These are phyloP conservation scores for Lactifluus pinguis DNA, from an alignment of 768 basidiomycete species.

Conservation along the genomic window DNA sequence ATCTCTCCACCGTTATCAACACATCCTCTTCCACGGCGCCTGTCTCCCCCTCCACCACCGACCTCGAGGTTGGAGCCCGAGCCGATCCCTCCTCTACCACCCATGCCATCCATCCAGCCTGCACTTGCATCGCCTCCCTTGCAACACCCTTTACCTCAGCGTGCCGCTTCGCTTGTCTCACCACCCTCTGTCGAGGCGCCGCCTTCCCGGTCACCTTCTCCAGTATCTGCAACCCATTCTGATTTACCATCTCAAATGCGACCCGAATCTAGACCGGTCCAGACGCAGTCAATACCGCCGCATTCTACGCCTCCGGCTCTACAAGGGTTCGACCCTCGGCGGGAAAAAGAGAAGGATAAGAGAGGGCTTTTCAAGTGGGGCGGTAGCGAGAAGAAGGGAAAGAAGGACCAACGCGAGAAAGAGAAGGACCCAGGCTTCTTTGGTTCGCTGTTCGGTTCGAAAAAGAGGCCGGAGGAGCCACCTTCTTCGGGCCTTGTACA, in stretches of 20 bases:
- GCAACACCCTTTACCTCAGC: constrained; percentile 15
- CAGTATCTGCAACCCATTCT: constrained; percentile 22
- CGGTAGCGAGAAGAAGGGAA: constrained; percentile 38
- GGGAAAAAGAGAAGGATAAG: constrained; percentile 54
- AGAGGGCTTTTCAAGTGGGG: constrained; percentile 44
- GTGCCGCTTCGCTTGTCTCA: constrained; percentile 29
- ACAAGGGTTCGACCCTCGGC: constrained; percentile 69
- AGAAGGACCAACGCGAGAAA: constrained; percentile 45
- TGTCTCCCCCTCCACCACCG: constrained; percentile 6
- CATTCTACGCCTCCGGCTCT: constrained; percentile 21
- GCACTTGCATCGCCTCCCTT: constrained; percentile 8
- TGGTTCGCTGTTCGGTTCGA: constrained; percentile 80
- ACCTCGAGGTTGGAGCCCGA: not conserved
- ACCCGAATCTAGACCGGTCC: constrained; percentile 16
- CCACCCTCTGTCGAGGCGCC: constrained; percentile 32
- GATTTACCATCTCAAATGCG: not conserved
- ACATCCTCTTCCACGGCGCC: constrained; percentile 9
- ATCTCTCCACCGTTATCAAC: not conserved
- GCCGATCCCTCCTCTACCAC: not conserved
- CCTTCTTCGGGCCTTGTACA: constrained; percentile 29
- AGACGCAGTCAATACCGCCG: constrained; percentile 3
- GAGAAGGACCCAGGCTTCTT: constrained; percentile 84
- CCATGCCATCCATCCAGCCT: not conserved
- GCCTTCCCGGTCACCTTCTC: constrained; percentile 50
- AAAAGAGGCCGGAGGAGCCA: constrained; percentile 78